Conservation (phyloP, 768 basidiomycete genomes). For the Tylopilus plumbeoviolaceoides region DNA sequence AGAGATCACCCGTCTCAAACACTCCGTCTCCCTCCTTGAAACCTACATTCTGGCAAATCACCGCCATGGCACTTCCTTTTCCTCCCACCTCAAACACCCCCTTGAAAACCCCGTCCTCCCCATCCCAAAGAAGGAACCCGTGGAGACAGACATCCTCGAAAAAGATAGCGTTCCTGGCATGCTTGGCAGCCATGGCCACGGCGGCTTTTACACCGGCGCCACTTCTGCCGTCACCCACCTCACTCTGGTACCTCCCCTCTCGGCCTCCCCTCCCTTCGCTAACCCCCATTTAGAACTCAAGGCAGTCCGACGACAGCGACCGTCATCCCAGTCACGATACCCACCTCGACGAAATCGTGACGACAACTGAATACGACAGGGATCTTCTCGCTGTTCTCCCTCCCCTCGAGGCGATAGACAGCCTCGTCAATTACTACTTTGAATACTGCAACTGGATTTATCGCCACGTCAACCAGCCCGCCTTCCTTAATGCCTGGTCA, state of each 20-base stretch:
- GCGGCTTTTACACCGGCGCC: constrained; percentile 75
- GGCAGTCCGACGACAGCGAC: constrained; percentile 50
- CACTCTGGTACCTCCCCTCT: constrained; percentile 42
- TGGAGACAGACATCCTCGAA: constrained; percentile 44
- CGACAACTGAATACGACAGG: constrained; percentile 58
- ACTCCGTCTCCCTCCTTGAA: constrained; percentile 38
- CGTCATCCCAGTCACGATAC: constrained; percentile 51
- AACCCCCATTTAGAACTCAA: constrained; percentile 34
- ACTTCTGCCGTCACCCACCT: constrained; percentile 73
- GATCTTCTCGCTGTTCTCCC: constrained; percentile 70
- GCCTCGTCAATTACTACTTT: constrained; percentile 72
- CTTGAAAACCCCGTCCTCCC: constrained; percentile 23
- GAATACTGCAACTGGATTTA: constrained; percentile 89
- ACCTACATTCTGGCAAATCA: constrained; percentile 33
- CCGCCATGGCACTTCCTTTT: constrained; percentile 16
- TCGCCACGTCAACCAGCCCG: constrained; percentile 63
- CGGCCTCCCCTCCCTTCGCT: constrained; percentile 12
- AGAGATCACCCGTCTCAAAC: constrained; percentile 39
- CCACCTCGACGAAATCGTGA: constrained; percentile 36
- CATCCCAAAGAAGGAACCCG: constrained; percentile 51
- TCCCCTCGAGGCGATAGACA: constrained; percentile 63
- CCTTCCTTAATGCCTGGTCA: constrained; percentile 64
- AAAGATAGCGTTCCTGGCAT: constrained; percentile 56
- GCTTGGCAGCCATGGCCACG: constrained; percentile 59
- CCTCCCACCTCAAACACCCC: constrained; percentile 28